Conservation (phyloP, 139 green algal species). For the Picocystis salinarum region DNA sequence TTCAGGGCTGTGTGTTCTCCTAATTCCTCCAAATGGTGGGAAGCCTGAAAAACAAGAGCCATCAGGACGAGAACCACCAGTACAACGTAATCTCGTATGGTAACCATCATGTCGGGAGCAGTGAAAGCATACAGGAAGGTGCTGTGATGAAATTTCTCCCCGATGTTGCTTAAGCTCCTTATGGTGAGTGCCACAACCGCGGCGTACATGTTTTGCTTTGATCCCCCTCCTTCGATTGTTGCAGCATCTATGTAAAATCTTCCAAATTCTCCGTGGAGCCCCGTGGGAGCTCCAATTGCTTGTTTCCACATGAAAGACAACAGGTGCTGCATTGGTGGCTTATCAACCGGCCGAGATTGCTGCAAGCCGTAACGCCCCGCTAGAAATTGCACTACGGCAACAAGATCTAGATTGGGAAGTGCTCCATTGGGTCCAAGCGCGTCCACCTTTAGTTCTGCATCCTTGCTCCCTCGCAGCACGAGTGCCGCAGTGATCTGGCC, state of each 20-base stretch:
- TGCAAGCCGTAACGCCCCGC: background rate
- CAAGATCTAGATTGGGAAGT: constrained; percentile 62
- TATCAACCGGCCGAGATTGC: constrained; percentile 4
- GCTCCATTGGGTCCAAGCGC: too few species aligned
- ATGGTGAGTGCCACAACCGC: constrained; percentile 23
- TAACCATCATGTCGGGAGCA: constrained; percentile 25
- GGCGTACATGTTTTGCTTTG: too few species aligned
- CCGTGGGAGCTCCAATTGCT: constrained; percentile 20
- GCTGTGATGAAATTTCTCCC: constrained; percentile 66
- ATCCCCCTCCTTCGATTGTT: too few species aligned
- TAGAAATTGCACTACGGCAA: constrained; percentile 25
- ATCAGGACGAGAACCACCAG: constrained; percentile 27
- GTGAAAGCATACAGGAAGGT: constrained; percentile 47
- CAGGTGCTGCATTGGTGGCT: constrained; percentile 10
- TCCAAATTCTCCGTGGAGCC: constrained; percentile 41
- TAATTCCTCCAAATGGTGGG: too few species aligned
- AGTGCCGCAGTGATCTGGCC: constrained; percentile 24
- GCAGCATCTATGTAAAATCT: constrained; percentile 34
- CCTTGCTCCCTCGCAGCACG: too few species aligned
- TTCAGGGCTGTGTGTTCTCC: too few species aligned
- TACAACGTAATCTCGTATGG: constrained; percentile 44
- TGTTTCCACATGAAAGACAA: constrained; percentile 23
- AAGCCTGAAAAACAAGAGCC: constrained; percentile 39
- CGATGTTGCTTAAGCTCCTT: constrained; percentile 47
- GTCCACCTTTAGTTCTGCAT: too few species aligned